Base-by-base conservation (phyloP, 2,329 filamentous ascomycete genomes). In the Exophiala aquamarina region DNA sequence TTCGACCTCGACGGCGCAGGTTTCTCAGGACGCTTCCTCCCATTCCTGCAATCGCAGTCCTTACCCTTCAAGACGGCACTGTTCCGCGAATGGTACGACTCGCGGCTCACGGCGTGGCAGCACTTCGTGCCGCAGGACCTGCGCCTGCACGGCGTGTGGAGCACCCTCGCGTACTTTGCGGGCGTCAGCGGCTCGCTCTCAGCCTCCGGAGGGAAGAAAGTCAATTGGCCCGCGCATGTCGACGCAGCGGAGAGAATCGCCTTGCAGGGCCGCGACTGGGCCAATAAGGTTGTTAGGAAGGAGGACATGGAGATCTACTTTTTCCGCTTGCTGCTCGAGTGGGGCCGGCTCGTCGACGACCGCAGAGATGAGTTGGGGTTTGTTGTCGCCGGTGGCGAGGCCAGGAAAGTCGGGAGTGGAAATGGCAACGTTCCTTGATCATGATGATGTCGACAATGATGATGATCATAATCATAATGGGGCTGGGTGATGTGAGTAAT, bases 281-380 rank as follows among this genome's bases (percentile, higher is more conserved):
- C 81, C 2, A 69, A 70, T 5, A 73, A 74, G 61, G 84, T 79
- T 10, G 58, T 90, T 14, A 71, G 84, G 49, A 80, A 78, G 59
- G 84, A 85, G 63, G 89, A 93, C 60, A 87, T 86, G 79, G 85
- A 90, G 65, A 77, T 89, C 8, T 93, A 93, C 61, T 74, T 92
- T 59, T 93, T 91, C 61, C 72, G 88, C 37, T 63, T 93, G 50
- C 67, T 93, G 58, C 67, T 93, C 15, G 88, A 93, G 70, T 93
- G 87, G 84, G 86, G 77, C 2, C 70, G 86, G 52, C 61, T 90
- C 35, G 77, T 84, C 17, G 79, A 86, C 65, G 84, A 89, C 59
- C 61, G 60, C 44, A 68, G 77, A 57, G 75, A 78, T 58, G 61
- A 68, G 37, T 60, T 80, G 36, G 72, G 70, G 8, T 74, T 68